Evolutionary conservation across 805 yeast genomes (phyloP).

Genomic region (Yarrowia sp.): DNA sequence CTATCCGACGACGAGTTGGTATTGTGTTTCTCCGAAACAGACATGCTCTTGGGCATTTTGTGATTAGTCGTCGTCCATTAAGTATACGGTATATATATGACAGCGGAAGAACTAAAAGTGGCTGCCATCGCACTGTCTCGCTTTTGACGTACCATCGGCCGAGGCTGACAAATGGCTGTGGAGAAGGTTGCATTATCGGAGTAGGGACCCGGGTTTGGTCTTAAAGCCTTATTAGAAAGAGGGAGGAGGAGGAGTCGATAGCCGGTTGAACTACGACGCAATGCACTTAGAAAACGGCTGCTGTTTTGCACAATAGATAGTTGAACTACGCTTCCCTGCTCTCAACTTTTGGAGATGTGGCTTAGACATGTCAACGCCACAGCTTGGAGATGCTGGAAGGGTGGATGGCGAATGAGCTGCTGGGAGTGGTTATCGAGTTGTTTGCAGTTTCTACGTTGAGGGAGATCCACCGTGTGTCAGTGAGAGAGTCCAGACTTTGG

Average conservation of each 20-base stretch:
- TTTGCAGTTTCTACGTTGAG: too few species aligned
- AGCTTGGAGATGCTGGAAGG: too few species aligned
- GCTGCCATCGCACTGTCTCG: constrained; percentile 10
- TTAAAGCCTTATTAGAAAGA: background rate
- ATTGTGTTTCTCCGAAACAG: background rate
- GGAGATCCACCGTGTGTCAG: too few species aligned
- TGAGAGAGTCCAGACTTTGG: too few species aligned
- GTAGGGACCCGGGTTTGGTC: background rate
- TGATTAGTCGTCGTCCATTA: background rate
- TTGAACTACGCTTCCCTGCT: too few species aligned
- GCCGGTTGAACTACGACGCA: background rate
- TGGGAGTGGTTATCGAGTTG: too few species aligned
- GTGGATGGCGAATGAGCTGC: too few species aligned
- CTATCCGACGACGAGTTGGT: constrained; percentile 2
- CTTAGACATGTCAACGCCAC: too few species aligned
- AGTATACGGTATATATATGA: background rate
- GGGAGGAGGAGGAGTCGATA: background rate
- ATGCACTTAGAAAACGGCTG: too few species aligned
- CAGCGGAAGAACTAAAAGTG: background rate
- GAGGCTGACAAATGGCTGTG: constrained; percentile 21
- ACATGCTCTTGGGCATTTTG: background rate
- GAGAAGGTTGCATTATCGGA: constrained; percentile 32
- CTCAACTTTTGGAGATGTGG: too few species aligned
- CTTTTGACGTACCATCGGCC: constrained; percentile 10
- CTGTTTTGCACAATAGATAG: too few species aligned